A percentile compares a stretch with the other conserved stretches of the same genome.
These are phyloP conservation scores for Xylaria sp. DNA, from an alignment of 2,329 filamentous ascomycete genomes.

Conservation along the genomic window DNA sequence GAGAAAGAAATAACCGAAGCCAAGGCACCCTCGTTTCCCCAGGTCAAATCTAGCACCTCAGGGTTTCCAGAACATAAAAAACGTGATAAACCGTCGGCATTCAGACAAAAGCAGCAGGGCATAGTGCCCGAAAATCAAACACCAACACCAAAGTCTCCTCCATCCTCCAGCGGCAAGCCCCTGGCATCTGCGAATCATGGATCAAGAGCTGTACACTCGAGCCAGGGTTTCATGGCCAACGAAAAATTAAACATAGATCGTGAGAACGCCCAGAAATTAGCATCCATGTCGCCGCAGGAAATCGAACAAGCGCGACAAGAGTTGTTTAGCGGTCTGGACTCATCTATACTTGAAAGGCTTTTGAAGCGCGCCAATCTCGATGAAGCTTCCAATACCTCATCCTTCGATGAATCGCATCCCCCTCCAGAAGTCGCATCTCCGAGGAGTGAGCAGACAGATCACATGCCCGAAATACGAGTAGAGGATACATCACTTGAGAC, in stretches of 20 bases:
- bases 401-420: constrained; percentile 47
- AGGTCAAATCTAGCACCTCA: constrained; percentile 59
- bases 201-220: constrained; percentile 24
- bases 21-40: constrained; percentile 68
- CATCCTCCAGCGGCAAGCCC: constrained; percentile 31
- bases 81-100: constrained; percentile 73
- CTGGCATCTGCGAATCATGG: constrained; percentile 29
- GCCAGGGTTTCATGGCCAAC: constrained; percentile 49
- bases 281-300: constrained; percentile 79
- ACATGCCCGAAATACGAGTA: constrained; percentile 31
- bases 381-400: constrained; percentile 53
- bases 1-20: constrained; percentile 70
- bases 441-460: constrained; percentile 6
- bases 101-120: constrained; percentile 71
- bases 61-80: constrained; percentile 93
- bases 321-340: constrained; percentile 77
- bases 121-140: constrained; percentile 36
- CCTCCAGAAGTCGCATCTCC: constrained; percentile 16
- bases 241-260: constrained; percentile 78
- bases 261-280: constrained; percentile 78
- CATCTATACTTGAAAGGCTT: constrained; percentile 76
- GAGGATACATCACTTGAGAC: constrained; percentile 32
- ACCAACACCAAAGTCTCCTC: constrained; percentile 28
- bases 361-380: constrained; percentile 79
- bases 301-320: constrained; percentile 82